A percentile compares a stretch with the other conserved stretches of the same genome.
Evolutionary conservation across 306 rosid species (phyloP).

Genomic region (Lathyrus sativus): DNA sequence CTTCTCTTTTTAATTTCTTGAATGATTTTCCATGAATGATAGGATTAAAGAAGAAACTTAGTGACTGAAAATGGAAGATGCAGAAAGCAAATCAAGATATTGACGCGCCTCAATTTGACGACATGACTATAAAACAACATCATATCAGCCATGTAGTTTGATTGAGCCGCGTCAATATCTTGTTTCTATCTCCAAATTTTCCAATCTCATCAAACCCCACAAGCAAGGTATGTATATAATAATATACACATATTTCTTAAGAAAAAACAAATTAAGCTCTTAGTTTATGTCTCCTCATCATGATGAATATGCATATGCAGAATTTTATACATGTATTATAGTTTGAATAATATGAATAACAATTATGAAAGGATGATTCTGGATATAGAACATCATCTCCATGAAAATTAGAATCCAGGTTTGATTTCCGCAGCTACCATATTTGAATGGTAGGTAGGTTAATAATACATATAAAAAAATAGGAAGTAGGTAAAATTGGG

Average conservation of each 20-base stretch:
- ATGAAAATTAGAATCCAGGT: not conserved
- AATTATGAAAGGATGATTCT: slow-evolving; percentile 2
- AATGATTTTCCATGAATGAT: not conserved
- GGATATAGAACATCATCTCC: slow-evolving; percentile 12
- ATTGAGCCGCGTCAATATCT: slow-evolving; percentile 99
- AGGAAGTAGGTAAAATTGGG: slow-evolving; percentile 45
- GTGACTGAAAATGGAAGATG: not conserved
- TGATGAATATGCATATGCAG: not conserved
- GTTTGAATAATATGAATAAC: not conserved
- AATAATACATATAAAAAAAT: slow-evolving; percentile 3
- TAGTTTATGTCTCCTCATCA: not conserved
- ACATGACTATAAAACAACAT: slow-evolving; percentile 41
- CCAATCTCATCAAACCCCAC: not conserved
- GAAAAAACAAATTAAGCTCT: not conserved
- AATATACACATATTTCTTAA: no score
- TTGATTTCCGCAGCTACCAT: not conserved
- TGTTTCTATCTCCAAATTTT: slow-evolving; percentile 39
- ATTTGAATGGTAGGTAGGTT: not conserved
- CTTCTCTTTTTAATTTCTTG: not conserved
- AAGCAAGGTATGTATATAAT: slow-evolving; percentile 25
- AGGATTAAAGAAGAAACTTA: not conserved
- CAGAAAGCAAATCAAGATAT: slow-evolving; percentile 54
- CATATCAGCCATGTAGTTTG: slow-evolving; percentile 52
- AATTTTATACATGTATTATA: no score
- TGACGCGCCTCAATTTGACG: slow-evolving; percentile 79